A percentile compares a stretch with the other conserved stretches of the same genome.
phyloP scores from a whole-genome alignment of 1,139 yeast genomes.

The Suhomyces chickasaworum region DNA sequence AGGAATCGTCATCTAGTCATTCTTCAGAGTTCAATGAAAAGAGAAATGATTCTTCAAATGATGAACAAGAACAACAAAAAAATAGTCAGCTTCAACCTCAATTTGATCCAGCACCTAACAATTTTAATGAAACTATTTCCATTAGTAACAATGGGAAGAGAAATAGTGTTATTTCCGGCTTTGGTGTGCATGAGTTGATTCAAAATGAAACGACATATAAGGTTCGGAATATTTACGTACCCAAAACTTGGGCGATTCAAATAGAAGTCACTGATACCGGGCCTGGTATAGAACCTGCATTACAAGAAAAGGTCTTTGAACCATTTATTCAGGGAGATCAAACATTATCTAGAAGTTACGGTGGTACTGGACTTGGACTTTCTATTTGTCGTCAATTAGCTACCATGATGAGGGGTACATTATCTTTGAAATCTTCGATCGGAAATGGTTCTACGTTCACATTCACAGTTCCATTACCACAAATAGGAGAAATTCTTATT shows the following conservation, averaged over 20 bases:
- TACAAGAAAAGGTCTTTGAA: constrained; percentile 86
- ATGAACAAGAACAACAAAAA: neutral
- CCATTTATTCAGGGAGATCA: constrained; percentile 98
- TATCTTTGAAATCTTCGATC: constrained; percentile 64
- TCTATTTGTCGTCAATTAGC: constrained; percentile 93
- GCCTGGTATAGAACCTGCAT: constrained; percentile 80
- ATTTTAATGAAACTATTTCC: neutral
- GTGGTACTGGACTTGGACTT: constrained; percentile 94
- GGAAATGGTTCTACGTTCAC: constrained; percentile 83
- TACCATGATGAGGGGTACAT: constrained; percentile 82
- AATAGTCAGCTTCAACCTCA: neutral
- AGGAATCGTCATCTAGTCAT: neutral
- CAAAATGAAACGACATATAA: constrained; percentile 39
- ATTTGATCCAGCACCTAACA: neutral
- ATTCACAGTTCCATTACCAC: constrained; percentile 76
- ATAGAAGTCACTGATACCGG: constrained; percentile 88
- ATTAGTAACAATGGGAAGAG: neutral
- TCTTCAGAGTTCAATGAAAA: constrained; percentile 4
- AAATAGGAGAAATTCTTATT: constrained; percentile 60
- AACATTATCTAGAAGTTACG: constrained; percentile 84
- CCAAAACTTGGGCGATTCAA: constrained; percentile 63
- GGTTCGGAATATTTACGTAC: constrained; percentile 39
- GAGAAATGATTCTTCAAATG: neutral
- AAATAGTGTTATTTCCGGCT: constrained; percentile 4
- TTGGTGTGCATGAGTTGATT: constrained; percentile 18